phyloP scores from a whole-genome alignment of 257 asterid genomes.

The Solanum chilense region DNA sequence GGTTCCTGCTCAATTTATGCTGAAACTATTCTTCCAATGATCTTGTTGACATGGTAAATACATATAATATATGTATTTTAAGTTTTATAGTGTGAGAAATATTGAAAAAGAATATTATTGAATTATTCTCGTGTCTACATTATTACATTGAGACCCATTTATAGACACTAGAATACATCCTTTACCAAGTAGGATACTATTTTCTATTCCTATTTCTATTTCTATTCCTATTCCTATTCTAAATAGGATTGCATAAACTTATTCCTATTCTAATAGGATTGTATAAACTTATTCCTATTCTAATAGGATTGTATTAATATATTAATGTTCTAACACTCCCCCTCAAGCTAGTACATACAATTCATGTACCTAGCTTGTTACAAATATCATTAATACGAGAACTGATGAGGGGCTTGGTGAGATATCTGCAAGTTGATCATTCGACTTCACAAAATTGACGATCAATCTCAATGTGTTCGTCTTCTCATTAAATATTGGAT shows the following conservation, averaged over 20 bases:
- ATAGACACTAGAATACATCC: not conserved
- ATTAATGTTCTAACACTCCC: not conserved
- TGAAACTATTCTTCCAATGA: not conserved
- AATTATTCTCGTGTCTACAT: not conserved
- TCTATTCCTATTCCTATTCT: too few species aligned
- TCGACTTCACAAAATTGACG: not conserved
- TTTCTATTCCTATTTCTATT: too few species aligned
- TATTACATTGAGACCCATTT: not conserved
- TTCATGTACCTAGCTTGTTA: not conserved
- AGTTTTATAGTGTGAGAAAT: not conserved
- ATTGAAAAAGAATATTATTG: not conserved
- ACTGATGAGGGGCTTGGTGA: not conserved
- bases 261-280: not conserved
- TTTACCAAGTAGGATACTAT: not conserved
- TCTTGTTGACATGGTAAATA: not conserved
- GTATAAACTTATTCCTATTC: too few species aligned
- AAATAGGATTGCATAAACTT: not conserved
- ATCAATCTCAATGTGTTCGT: not conserved
- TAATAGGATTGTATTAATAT: not conserved
- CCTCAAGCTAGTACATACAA: not conserved
- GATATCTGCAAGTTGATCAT: not conserved
- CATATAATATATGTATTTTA: not conserved
- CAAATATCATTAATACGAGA: not conserved
- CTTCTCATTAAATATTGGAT: not conserved
- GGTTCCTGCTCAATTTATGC: not conserved